phyloP scores from a whole-genome alignment of 306 rosid genomes.

The Citrullus mucosospermus region DNA sequence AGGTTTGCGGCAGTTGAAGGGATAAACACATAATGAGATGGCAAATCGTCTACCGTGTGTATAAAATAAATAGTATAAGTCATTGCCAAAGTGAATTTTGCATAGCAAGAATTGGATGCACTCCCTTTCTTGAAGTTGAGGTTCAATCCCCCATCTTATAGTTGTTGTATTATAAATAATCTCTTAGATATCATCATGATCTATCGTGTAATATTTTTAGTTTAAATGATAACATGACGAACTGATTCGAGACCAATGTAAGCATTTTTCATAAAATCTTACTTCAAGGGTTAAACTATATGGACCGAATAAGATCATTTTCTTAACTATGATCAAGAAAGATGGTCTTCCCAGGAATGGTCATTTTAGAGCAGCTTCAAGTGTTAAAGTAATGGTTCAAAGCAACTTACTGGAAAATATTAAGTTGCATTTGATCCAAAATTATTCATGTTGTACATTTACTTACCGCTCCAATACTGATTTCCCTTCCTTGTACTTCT shows the following conservation, averaged over 20 bases:
- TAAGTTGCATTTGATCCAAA: neutral
- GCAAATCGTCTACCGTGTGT: neutral
- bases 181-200: neutral
- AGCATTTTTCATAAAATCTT: neutral
- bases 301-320: neutral
- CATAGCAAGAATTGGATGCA: too few species aligned
- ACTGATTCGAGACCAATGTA: neutral
- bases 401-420: neutral
- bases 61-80: neutral
- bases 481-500: slow-evolving; percentile 72
- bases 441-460: slow-evolving; percentile 16
- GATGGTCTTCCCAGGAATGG: neutral
- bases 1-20: neutral
- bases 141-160: too few species aligned
- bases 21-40: neutral
- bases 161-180: neutral
- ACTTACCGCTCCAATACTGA: slow-evolving; percentile 66
- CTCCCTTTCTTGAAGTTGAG: too few species aligned
- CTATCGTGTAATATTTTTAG: neutral
- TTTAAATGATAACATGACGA: neutral
- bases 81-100: too few species aligned
- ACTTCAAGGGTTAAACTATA: neutral
- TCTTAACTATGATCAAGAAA: neutral
- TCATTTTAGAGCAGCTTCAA: neutral
- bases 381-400: neutral